Base-by-base conservation (phyloP, 805 yeast genomes). In the Lachancea quebecensis region DNA sequence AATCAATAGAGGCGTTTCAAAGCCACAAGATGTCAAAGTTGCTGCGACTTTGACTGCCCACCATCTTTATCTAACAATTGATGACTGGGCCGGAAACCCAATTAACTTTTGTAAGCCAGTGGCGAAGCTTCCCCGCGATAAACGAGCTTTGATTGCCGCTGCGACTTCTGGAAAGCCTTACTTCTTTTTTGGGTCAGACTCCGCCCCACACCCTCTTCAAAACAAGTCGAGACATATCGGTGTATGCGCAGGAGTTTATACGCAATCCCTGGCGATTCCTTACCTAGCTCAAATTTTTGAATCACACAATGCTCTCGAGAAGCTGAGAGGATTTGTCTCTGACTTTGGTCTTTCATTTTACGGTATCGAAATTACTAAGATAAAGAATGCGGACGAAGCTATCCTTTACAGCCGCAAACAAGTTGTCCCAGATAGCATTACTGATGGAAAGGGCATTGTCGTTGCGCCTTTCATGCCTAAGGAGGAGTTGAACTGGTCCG, bases 181-280 rank as follows among this genome's bases (percentile, higher is more conserved):
- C 71, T 93, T 90, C 65, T 87, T 93, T 71, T 93, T 90, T 60
- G 99, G 99, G 6, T 86, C 96, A 1, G 99, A 93, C 64, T 87
- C 96, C 17, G 99, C 99, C 28, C 99, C 99, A 21, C 99, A 93
- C 64, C 95, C 96, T 7, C 59, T 86, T 21, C 77, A 77, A 50
- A 81, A 81, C 48, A 95, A 95, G 66, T 73, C 86, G 21, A 82
- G 75, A 49, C 88, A 79, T 53, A 69, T 72, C 32, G 91, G 90
- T 17, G 97, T 91, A 14, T 88, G 97, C 58, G 99, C 99, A n/a
- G 99, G 99, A 59, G 96, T 93, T 8, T 93, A 77, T 67, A 86
- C 98, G 1, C 99, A 93, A 65, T 76, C 86, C 17, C 78, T 78
- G 55, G 95, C 85, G 1, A 65, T 93, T 15, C 72, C 89, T 8